A percentile compares a stretch with the other conserved stretches of the same genome.
Evolutionary conservation across 257 asterid genomes (phyloP).

Genomic region (Solanum virginianum): DNA sequence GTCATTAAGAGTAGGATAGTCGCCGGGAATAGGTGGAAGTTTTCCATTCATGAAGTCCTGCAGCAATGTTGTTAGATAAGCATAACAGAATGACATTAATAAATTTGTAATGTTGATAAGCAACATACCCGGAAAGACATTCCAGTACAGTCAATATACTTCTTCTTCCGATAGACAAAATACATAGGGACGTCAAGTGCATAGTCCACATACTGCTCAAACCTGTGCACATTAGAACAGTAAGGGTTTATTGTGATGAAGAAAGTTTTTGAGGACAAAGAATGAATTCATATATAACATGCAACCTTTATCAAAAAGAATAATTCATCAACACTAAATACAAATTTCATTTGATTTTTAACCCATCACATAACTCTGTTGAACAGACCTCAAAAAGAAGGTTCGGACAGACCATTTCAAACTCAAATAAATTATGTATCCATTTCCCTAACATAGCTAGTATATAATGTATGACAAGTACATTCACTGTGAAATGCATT

Average conservation of each 20-base stretch:
- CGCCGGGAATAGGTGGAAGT: slow-evolving; percentile 84
- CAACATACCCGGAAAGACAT: slow-evolving; percentile 73
- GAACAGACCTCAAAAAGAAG: not conserved
- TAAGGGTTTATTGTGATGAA: not conserved
- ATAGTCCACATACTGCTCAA: slow-evolving; percentile 93
- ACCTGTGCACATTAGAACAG: slow-evolving; percentile 40
- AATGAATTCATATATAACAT: too few relatives aligned
- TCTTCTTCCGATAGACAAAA: slow-evolving; percentile 83
- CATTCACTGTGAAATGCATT: not conserved
- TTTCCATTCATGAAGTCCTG: slow-evolving; percentile 97
- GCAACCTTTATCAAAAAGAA: not conserved
- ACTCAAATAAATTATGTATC: not conserved
- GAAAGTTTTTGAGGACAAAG: not conserved
- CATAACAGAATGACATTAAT: not conserved
- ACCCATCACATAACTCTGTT: not conserved
- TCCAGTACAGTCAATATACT: slow-evolving; percentile 74
- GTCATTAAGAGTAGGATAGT: slow-evolving; percentile 76
- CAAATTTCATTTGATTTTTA: not conserved
- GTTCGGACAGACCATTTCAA: not conserved
- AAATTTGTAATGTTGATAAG: not conserved
- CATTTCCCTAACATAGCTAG: not conserved
- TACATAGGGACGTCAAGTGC: slow-evolving; percentile 99
- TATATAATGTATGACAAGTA: not conserved
- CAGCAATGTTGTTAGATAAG: not conserved
- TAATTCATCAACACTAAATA: not conserved